These are phyloP conservation scores for Powellomyces hirtus DNA, from an alignment of 192 early-diverging fungal genomes.

Conservation along the genomic window DNA sequence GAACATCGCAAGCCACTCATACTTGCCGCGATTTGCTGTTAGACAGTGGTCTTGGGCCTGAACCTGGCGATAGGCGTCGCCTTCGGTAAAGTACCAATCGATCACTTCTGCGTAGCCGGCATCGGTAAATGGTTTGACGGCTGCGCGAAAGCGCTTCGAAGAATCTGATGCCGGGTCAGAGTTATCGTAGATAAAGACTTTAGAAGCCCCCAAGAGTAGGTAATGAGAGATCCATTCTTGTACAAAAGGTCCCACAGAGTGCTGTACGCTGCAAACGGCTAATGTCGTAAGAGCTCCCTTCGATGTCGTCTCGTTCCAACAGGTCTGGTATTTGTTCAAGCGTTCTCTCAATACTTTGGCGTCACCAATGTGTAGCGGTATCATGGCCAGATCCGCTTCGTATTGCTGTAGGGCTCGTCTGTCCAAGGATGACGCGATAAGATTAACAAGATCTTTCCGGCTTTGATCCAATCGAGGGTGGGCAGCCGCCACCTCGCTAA, in stretches of 20 bases:
- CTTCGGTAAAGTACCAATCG: neutral
- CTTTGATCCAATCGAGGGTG: neutral
- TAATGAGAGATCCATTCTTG: constrained; percentile 7
- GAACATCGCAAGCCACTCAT: neutral
- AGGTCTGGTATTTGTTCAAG: neutral
- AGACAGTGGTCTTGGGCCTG: neutral
- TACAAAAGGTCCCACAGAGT: neutral
- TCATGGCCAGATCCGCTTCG: neutral
- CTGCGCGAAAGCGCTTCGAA: neutral
- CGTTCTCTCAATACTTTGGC: neutral
- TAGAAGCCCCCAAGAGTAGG: neutral
- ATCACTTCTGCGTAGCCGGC: neutral
- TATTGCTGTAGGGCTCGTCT: neutral
- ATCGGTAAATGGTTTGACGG: neutral
- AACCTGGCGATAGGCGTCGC: neutral
- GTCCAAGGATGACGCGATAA: neutral
- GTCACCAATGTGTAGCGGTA: neutral
- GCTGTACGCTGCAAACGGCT: neutral
- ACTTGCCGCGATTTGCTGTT: neutral
- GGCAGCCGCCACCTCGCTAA: neutral
- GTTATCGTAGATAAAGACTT: constrained; percentile 3
- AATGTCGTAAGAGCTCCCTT: neutral
- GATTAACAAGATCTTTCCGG: neutral
- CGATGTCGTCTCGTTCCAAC: neutral
- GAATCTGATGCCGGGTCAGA: neutral